Evolutionary conservation across 1,284 basidiomycete species (phyloP), one percentile per base, ranked within the genome.

Genomic region (Cryptococcus jaspeensis): DNA sequence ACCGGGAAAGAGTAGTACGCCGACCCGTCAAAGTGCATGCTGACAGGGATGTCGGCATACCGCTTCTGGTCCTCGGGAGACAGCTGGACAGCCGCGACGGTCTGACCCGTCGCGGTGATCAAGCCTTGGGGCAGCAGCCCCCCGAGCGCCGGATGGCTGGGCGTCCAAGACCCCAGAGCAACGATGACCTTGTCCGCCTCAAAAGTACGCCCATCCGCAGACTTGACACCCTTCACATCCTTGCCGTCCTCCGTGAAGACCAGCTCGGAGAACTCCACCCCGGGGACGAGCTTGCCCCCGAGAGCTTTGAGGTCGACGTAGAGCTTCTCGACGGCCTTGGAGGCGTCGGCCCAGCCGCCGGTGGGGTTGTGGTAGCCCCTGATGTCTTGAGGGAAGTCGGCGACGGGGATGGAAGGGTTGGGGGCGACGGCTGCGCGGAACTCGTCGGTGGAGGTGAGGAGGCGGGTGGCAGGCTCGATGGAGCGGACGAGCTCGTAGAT

Each of bases 1-100:
- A 90, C 89, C 0, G 89, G 90, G 70, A 91, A 88, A 25, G 84
- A 73, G 73, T 90, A 91, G 67, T 89, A 88, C 6, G 85, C 87
- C 0, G 67, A 61, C 23, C 83, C 79, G 9, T 78, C 73, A 56
- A 87, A 87, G 73, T 91, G 83, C 55, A 92, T 72, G 25, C 87
- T 79, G 6, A 91, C 85, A 5, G 89, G 89, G 47, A 81, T 81
- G 3, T 81, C 70, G 46, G 78, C 76, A 73, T 90, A 90, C 1
- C 63, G 60, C 5, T 80, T 77, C 0, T 81, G 84, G 69, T 92
- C 88, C 64, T 87, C 82, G n/a, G 78, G 69, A 0, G 80, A 82
- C 7, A 94, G 81, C 63, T 88, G 84, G 45, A 93, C 79, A 62
- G 83, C 87, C 0, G 84, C 85, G 15, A 92, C 72, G 50, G 82